A percentile compares a stretch with the other conserved stretches of the same genome.
Conservation (phyloP, 495 filamentous ascomycete species). For the Podospora bellae-mahoneyi region DNA sequence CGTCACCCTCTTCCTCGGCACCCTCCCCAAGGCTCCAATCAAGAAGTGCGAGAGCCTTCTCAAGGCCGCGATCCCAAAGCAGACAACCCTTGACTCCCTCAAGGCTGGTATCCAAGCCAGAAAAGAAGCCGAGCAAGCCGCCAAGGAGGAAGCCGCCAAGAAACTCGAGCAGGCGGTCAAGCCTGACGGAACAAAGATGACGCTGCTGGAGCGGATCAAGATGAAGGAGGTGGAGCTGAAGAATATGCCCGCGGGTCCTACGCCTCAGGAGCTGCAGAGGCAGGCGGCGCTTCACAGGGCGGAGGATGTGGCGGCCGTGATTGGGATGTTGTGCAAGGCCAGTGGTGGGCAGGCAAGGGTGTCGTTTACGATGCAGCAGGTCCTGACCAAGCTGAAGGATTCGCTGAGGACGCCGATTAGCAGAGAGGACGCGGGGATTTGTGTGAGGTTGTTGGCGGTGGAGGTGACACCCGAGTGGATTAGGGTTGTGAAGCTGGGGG, state of each 20-base stretch:
- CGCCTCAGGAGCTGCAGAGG: conserved; percentile 50
- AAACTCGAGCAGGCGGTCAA: conserved; percentile 26
- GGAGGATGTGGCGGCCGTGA: conserved; percentile 57
- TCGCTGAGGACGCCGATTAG: conserved; percentile 60
- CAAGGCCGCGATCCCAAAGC: conserved; percentile 48
- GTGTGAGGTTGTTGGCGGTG: conserved; percentile 52
- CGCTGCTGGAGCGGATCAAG: conserved; percentile 61
- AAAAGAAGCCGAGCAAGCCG: conserved; percentile 34
- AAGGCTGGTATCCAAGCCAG: conserved; percentile 49
- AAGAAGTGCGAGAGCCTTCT: conserved; percentile 44
- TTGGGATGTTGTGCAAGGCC: conserved; percentile 55
- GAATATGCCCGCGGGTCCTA: conserved; percentile 37
- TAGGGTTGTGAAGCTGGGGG: conserved; percentile 51
- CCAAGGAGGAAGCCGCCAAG: conserved; percentile 18
- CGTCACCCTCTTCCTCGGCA: conserved; percentile 44
- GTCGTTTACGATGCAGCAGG: conserved; percentile 58
- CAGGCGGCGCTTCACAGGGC: conserved; percentile 57
- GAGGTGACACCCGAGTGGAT: conserved; percentile 66
- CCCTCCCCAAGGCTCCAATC: conserved; percentile 56
- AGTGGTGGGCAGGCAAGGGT: conserved; percentile 40
- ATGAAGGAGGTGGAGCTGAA: conserved; percentile 52
- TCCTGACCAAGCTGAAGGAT: conserved; percentile 57
- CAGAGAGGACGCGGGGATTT: conserved; percentile 53
- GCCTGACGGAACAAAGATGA: conserved; percentile 38
- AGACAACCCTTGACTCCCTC: conserved; percentile 59